Evolutionary conservation across 2,329 filamentous ascomycete genomes (phyloP).

Genomic region (Aspergillaceae sp.): DNA sequence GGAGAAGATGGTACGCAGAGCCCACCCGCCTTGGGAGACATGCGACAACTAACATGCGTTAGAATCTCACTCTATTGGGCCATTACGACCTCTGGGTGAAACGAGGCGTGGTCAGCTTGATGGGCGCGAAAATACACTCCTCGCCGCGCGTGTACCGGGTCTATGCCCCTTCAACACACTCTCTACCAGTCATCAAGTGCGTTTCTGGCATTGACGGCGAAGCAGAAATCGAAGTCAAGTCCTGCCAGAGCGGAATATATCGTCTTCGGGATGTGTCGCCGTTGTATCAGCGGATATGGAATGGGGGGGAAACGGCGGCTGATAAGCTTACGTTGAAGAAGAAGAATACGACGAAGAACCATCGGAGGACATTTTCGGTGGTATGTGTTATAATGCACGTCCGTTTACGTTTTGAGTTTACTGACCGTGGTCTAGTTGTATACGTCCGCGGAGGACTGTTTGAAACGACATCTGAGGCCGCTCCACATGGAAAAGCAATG

Average conservation of each 20-base stretch:
- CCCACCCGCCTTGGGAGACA: no score
- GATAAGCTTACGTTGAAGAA: slow-evolving; percentile 25
- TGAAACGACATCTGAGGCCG: slow-evolving; percentile 34
- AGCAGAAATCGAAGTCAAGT: slow-evolving; percentile 42
- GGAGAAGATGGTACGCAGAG: slow-evolving; percentile 28
- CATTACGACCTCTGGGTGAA: slow-evolving; percentile 51
- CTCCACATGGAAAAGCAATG: slow-evolving; percentile 38
- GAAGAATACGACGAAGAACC: slow-evolving; percentile 17
- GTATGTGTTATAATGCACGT: slow-evolving; percentile 17
- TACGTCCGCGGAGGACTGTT: slow-evolving; percentile 34
- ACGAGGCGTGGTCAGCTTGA: slow-evolving; percentile 47
- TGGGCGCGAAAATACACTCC: slow-evolving; percentile 50
- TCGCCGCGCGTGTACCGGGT: slow-evolving; percentile 38
- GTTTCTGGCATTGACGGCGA: slow-evolving; percentile 32
- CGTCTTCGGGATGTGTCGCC: slow-evolving; percentile 42
- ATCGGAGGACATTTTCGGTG: slow-evolving; percentile 32
- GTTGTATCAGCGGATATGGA: slow-evolving; percentile 48
- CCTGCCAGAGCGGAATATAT: slow-evolving; percentile 37
- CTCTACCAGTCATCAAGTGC: slow-evolving; percentile 46
- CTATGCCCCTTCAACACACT: slow-evolving; percentile 49
- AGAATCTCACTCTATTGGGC: slow-evolving; percentile 42
- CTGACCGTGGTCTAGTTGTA: slow-evolving; percentile 23
- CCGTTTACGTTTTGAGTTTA: no score
- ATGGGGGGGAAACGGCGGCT: slow-evolving; percentile 25
- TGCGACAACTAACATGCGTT: slow-evolving; percentile 10